Base-by-base conservation (phyloP, 2,329 filamentous ascomycete species). In the Paraphaeosphaeria minitans region DNA sequence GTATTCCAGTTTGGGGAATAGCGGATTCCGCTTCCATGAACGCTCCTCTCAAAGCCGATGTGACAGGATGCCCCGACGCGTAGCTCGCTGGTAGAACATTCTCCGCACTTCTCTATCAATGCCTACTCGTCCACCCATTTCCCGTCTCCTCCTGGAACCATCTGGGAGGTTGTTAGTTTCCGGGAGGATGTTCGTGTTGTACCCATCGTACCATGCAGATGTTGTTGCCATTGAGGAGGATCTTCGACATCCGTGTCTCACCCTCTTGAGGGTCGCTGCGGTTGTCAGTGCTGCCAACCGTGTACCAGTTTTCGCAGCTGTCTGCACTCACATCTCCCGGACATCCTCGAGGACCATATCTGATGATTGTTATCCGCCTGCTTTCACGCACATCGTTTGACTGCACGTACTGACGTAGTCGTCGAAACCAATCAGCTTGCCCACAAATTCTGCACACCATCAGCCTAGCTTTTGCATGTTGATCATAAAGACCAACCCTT, bases 291-390 rank as follows among this genome's bases (percentile, higher is more conserved):
- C 19, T 16, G 31, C 24, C 22, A 50, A 43, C 56, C 53, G 50
- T 21, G 39, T 12, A 13, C n/a, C 16, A 35, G 39, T 35, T 22
- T 10, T 21, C 37, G 5, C 39, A 13, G 37, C 13, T 7, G 21
- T 3, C 49, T 21, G 13, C 42, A 69, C 89, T 68, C 84, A 95
- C 94, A 93, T 97, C 81, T 99, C 95, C 35, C 93, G 97, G 62
- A 98, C 95, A 68, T 99, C 92, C 75, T 97, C 93, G 33, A 99
- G 81, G 7, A 99, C 95, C 93, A 99, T 99, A 79, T 99, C 94
- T 98, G 67, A 27, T n/a, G 41, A 19, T 1, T 47, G 22, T 51
- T 66, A 55, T 37, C 53, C 4, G 41, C 22, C 16, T 31, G 4
- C n/a, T 43, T n/a, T 43, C n/a, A 43, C 21, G 41, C 19, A n/a